Percentiles rank a stretch among this genome's conserved stretches.
Evolutionary conservation across 176 grass and related monocot genomes (phyloP).

Genomic region (Rhynchospora breviuscula): DNA sequence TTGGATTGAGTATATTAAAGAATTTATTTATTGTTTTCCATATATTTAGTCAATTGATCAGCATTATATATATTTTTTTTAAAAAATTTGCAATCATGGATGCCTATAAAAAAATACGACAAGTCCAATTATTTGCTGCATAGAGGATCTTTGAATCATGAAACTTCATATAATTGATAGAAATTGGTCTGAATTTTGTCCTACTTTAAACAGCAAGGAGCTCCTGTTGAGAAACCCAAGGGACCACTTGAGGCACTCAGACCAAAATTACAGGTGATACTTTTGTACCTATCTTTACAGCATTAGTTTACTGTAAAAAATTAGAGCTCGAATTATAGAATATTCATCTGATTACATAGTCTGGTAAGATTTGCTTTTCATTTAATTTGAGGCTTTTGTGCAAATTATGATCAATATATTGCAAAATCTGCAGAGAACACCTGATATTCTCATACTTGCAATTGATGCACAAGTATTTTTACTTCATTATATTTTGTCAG

Average conservation of each 20-base stretch:
- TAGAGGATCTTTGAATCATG: constrained; percentile 5
- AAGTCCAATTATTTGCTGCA: not conserved
- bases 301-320: not conserved
- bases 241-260: constrained; percentile 86
- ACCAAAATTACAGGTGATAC: constrained; percentile 75
- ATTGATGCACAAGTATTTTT: not conserved
- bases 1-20: not conserved
- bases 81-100: not conserved
- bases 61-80: too few species aligned
- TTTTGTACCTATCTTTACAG: constrained; percentile 15
- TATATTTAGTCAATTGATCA: too few species aligned
- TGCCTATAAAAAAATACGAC: not conserved
- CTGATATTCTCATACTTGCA: not conserved
- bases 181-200: not conserved
- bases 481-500: not conserved
- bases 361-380: not conserved
- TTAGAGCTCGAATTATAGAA: not conserved
- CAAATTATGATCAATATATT: not conserved
- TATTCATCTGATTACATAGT: not conserved
- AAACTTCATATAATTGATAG: not conserved
- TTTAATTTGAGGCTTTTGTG: not conserved
- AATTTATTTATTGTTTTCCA: too few species aligned
- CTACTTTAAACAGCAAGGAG: constrained; percentile 57
- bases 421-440: not conserved
- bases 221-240: constrained; percentile 66